Percentiles rank a stretch among this genome's conserved stretches.
phyloP scores from a whole-genome alignment of 352 stramenopile species.

The Phytophthora colocasiae region DNA sequence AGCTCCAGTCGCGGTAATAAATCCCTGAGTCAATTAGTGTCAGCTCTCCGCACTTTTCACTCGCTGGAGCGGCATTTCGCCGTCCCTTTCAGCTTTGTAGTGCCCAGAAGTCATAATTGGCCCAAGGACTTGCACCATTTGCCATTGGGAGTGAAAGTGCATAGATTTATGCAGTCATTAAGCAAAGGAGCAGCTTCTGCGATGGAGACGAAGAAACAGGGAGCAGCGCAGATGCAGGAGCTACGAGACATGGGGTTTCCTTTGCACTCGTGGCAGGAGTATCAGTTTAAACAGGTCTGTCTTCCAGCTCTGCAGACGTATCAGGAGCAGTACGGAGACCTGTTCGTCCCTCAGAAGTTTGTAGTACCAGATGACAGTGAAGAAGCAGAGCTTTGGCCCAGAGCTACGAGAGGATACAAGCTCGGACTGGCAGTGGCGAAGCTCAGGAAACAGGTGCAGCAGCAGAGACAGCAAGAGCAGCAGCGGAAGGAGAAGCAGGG shows the following conservation, averaged over 20 bases:
- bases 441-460: constrained; percentile 71
- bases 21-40: constrained; percentile 42
- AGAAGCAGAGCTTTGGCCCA: constrained; percentile 58
- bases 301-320: constrained; percentile 86
- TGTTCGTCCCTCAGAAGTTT: constrained; percentile 95
- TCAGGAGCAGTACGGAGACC: constrained; percentile 76
- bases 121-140: constrained; percentile 57
- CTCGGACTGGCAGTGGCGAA: constrained; percentile 91
- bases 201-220: constrained; percentile 33
- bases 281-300: constrained; percentile 66
- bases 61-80: constrained; percentile 70
- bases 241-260: constrained; percentile 67
- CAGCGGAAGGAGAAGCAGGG: constrained; percentile 24
- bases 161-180: constrained; percentile 57
- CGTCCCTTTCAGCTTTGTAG: constrained; percentile 53
- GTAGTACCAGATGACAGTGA: constrained; percentile 64
- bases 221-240: constrained; percentile 42
- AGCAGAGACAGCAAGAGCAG: constrained; percentile 32
- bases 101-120: constrained; percentile 36
- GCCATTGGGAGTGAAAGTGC: constrained; percentile 62
- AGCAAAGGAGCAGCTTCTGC: constrained; percentile 29
- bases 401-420: constrained; percentile 81
- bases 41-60: constrained; percentile 62
- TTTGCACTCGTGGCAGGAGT: constrained; percentile 60
- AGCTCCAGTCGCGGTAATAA: constrained; percentile 1